A percentile compares a stretch with the other conserved stretches of the same genome.
These are phyloP conservation scores for Torrubiella hemipterigena DNA, from an alignment of 2,329 filamentous ascomycete species.

Conservation along the genomic window DNA sequence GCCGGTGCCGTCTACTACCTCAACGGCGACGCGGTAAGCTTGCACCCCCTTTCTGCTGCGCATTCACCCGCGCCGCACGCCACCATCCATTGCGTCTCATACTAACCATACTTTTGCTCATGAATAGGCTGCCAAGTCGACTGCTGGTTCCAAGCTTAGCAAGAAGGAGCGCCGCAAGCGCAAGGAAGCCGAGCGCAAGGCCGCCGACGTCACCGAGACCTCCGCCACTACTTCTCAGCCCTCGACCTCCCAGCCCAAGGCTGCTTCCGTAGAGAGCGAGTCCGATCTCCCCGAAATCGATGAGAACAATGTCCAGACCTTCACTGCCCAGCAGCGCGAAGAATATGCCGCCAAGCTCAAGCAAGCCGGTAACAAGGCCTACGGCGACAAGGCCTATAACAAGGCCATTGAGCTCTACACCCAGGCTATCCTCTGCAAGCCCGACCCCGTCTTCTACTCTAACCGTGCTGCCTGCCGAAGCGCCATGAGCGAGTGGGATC, in stretches of 20 bases:
- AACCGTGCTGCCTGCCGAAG: conserved; percentile 98
- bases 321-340: conserved; percentile 59
- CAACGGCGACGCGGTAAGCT: conserved; percentile 43
- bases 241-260: conserved; percentile 34
- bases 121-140: conserved; percentile 29
- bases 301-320: conserved; percentile 39
- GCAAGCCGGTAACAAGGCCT: conserved; percentile 91
- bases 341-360: conserved; percentile 86
- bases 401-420: conserved; percentile 90
- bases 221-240: conserved; percentile 10
- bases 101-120: too few relatives aligned
- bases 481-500: conserved; percentile 83
- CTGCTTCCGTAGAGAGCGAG: conserved; percentile 41
- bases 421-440: conserved; percentile 92
- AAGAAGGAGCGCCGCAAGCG: conserved; percentile 86
- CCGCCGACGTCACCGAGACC: conserved; percentile 30
- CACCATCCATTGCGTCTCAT: too few relatives aligned
- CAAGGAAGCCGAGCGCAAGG: conserved; percentile 62
- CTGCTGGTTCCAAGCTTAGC: conserved; percentile 56
- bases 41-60: conserved; percentile 10
- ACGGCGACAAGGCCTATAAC: conserved; percentile 87
- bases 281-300: conserved; percentile 60
- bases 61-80: too few relatives aligned
- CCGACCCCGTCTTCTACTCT: conserved; percentile 96
- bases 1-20: conserved; percentile 92